Base-by-base conservation (phyloP, 2,329 filamentous ascomycete genomes). In the Xylaria sp. region DNA sequence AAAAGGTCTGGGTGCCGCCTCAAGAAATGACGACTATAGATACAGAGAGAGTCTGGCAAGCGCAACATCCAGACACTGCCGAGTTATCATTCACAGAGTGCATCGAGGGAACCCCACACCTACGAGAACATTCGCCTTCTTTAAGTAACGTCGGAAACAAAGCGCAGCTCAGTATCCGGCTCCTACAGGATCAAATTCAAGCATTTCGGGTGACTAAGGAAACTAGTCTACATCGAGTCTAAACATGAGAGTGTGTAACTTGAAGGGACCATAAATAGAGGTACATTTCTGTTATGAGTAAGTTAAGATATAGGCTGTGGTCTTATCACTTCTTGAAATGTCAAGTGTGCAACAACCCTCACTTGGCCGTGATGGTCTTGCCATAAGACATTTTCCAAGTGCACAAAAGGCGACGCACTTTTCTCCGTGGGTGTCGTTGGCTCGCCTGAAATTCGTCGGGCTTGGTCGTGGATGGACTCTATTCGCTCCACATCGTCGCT, bases 11-110 rank as follows among this genome's bases (percentile, higher is more conserved):
- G 50, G 8, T 1, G 13, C 23, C 13, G 8, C 50, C 50, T n/a
- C 2, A 53, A 27, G 50, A 53, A 9, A 32, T 53, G 18, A 25
- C 8, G 10, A 29, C 13, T 6, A 53, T 53, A 18, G 50, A 53
- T 53, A 53, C 50, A 18, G 16, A 32, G 25, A 29, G 16, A 32
- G 50, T 53, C 23, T 53, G 50, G 50, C 25, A 53, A 53, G 25
- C 25, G 8, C 50, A 53, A n/a, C 5, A 29, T 13, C 12, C 5
- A 29, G 25, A 27, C 0, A 29, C 0, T 53, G 6, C 23, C n/a
- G 13, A 32, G 50, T 29, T 32, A 12, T 8, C 50, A 32, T 32
- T 53, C 13, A n/a, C n/a, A 13, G 9, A 53, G 16, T 53, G 50
- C 16, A 29, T 53, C 13, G 50, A 53, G n/a, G 16, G 25, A 53